Evolutionary conservation across 106 monocot genomes (phyloP).

Genomic region (Xerophyta viscosa): DNA sequence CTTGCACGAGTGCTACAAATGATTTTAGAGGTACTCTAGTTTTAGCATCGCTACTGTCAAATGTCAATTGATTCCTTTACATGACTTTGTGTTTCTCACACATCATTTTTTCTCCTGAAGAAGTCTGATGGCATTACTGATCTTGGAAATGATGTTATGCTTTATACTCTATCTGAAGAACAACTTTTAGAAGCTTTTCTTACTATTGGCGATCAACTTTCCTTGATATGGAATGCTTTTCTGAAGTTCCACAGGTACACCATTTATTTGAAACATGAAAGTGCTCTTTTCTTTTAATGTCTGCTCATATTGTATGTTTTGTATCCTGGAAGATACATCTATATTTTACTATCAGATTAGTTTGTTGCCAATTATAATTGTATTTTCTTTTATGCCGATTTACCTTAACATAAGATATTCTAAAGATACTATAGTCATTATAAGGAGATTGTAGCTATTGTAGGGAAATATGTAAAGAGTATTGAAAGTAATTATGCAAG

Average conservation of each 20-base stretch:
- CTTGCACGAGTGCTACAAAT: slow-evolving; percentile 42
- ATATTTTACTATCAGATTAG: no score
- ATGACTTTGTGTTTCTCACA: neutral
- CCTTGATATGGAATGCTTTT: slow-evolving; percentile 86
- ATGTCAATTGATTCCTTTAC: neutral
- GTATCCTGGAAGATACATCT: neutral
- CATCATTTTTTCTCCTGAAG: slow-evolving; percentile 25
- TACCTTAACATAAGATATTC: no score
- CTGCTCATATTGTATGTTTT: neutral
- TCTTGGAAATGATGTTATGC: slow-evolving; percentile 49
- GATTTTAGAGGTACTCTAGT: slow-evolving; percentile 64
- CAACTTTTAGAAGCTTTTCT: slow-evolving; percentile 61
- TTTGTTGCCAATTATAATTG: no score
- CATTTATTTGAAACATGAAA: neutral
- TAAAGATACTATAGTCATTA: no score
- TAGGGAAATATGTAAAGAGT: no score
- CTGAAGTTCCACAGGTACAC: slow-evolving; percentile 81
- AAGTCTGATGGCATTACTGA: slow-evolving; percentile 52
- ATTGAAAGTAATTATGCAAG: no score
- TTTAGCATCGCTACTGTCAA: neutral
- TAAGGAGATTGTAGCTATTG: no score
- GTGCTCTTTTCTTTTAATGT: neutral
- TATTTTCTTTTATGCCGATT: no score
- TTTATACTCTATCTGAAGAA: slow-evolving; percentile 63
- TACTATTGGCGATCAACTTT: slow-evolving; percentile 63